phyloP scores from a whole-genome alignment of 257 asterid species.

The Salvia rosmarinus region DNA sequence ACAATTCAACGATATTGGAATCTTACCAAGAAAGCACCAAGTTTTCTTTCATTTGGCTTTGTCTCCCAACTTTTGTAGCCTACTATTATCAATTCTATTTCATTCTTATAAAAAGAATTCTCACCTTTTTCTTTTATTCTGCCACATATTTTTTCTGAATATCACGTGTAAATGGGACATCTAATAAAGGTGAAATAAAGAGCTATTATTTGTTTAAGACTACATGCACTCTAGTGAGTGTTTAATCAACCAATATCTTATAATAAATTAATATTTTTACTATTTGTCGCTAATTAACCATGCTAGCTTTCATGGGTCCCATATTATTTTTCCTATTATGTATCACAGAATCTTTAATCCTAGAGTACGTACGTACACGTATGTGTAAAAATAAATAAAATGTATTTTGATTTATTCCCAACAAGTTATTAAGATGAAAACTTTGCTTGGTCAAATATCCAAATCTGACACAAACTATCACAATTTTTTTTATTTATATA shows the following conservation, averaged over 20 bases:
- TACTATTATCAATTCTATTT: not conserved
- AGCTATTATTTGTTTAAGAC: not conserved
- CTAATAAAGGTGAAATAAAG: not conserved
- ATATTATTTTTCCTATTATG: conserved; percentile 17
- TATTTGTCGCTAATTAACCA: not conserved
- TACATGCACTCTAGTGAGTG: no score
- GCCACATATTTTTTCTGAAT: not conserved
- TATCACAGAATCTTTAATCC: conserved; percentile 6
- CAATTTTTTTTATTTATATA: no score
- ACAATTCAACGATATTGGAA: conserved; percentile 42
- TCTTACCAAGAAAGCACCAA: conserved; percentile 53
- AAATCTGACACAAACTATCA: no score
- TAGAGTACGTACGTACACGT: conserved; percentile 29
- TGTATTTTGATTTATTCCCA: not conserved
- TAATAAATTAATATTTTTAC: no score
- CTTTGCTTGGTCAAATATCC: no score
- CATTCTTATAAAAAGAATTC: not conserved
- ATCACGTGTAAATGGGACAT: not conserved
- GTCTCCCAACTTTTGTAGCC: conserved; percentile 42
- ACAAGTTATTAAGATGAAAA: not conserved
- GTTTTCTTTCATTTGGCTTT: conserved; percentile 37
- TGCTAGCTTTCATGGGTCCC: conserved; percentile 17
- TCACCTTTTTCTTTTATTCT: conserved; percentile 16
- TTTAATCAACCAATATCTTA: not conserved
- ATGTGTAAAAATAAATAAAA: not conserved